A percentile compares a stretch with the other conserved stretches of the same genome.
Evolutionary conservation across 495 filamentous ascomycete genomes (phyloP).

Genomic region (Hypoxylon perforatum): DNA sequence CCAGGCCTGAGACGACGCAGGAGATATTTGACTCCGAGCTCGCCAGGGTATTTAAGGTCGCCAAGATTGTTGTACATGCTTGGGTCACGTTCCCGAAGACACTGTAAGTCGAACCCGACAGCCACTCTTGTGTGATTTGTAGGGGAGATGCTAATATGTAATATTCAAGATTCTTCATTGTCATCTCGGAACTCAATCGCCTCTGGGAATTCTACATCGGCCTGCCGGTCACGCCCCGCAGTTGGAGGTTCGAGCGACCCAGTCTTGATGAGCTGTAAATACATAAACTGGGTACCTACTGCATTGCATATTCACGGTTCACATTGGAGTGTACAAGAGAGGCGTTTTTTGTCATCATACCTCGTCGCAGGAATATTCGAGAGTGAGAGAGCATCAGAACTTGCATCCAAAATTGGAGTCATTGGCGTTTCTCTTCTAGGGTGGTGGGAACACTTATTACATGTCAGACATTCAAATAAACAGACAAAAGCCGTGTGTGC

Average conservation of each 20-base stretch:
- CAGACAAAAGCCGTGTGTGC: slow-evolving; percentile 5
- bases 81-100: slow-evolving; percentile 77
- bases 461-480: not conserved
- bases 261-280: slow-evolving; percentile 69
- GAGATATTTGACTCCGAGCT: slow-evolving; percentile 75
- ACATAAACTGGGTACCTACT: not conserved
- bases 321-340: slow-evolving; percentile 8
- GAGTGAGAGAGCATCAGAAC: slow-evolving; percentile 6
- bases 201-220: slow-evolving; percentile 84
- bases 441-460: not conserved
- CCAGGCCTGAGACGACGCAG: slow-evolving; percentile 53
- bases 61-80: slow-evolving; percentile 71
- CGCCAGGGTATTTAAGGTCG: slow-evolving; percentile 67
- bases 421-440: slow-evolving; percentile 14
- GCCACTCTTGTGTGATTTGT: not conserved
- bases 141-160: slow-evolving; percentile 30
- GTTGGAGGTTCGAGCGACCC: slow-evolving; percentile 71
- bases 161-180: slow-evolving; percentile 67
- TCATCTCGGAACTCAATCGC: slow-evolving; percentile 67
- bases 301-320: slow-evolving; percentile 18
- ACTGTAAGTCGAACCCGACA: slow-evolving; percentile 74
- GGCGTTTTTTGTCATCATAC: slow-evolving; percentile 14
- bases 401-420: slow-evolving; percentile 40
- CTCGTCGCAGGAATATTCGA: slow-evolving; percentile 4
- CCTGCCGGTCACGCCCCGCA: slow-evolving; percentile 73